A percentile compares a stretch with the other conserved stretches of the same genome.
Evolutionary conservation across 164 flowering plant genomes (phyloP).

Genomic region (Echeveria elegans): DNA sequence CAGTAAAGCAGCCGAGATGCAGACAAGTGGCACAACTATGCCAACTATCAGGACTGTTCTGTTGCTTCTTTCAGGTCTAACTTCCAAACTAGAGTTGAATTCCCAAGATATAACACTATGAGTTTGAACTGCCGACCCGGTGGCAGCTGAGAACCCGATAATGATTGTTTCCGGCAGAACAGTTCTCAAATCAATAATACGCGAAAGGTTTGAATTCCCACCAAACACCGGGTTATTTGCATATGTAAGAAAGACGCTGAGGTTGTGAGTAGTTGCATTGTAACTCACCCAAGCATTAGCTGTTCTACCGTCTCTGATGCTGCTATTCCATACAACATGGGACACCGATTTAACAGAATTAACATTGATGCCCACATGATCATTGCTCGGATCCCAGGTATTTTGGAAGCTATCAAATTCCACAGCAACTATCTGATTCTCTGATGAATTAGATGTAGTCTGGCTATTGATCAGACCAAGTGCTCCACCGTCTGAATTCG

Average conservation of each 20-base stretch:
- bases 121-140: slow-evolving; percentile 31
- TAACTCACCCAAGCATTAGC: slow-evolving; percentile 58
- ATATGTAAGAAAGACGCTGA: slow-evolving; percentile 42
- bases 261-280: slow-evolving; percentile 24
- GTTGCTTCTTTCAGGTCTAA: neutral
- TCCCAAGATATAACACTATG: slow-evolving; percentile 47
- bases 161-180: slow-evolving; percentile 33
- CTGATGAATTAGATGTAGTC: neutral
- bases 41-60: slow-evolving; percentile 11
- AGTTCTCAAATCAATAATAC: slow-evolving; percentile 31
- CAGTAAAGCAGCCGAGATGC: slow-evolving; percentile 3
- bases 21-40: slow-evolving; percentile 3
- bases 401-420: slow-evolving; percentile 48
- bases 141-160: slow-evolving; percentile 66
- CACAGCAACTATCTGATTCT: slow-evolving; percentile 31
- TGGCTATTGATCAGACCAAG: slow-evolving; percentile 5
- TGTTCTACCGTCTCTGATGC: slow-evolving; percentile 27
- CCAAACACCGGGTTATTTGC: slow-evolving; percentile 20
- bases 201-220: slow-evolving; percentile 24
- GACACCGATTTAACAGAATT: slow-evolving; percentile 32
- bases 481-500: slow-evolving; percentile 3
- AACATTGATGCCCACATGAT: slow-evolving; percentile 45
- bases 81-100: slow-evolving; percentile 37
- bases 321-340: slow-evolving; percentile 33
- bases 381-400: slow-evolving; percentile 30